phyloP scores from a whole-genome alignment of 345 rosid species.

The Zanthoxylum bungeanum region DNA sequence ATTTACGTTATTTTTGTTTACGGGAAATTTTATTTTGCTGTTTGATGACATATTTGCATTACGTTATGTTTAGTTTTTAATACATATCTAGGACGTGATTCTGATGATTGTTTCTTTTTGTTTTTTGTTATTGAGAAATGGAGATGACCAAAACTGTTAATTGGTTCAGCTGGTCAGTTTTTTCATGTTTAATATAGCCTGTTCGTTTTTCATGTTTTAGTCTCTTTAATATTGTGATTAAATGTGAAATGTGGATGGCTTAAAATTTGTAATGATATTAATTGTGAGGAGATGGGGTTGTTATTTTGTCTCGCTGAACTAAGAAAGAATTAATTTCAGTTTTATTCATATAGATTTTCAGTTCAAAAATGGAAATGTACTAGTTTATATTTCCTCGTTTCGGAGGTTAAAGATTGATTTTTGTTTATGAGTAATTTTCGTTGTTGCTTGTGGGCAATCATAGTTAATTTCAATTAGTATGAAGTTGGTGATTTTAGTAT shows the following conservation, averaged over 20 bases:
- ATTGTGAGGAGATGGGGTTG: not conserved
- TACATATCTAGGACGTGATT: not conserved
- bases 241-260: not conserved
- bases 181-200: not conserved
- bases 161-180: not conserved
- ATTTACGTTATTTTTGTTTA: not conserved
- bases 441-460: not conserved
- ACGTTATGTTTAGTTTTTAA: not conserved
- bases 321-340: not conserved
- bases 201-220: not conserved
- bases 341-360: not conserved
- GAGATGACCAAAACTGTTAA: not conserved
- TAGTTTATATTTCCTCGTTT: not conserved
- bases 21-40: not conserved
- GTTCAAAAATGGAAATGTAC: not conserved
- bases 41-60: not conserved
- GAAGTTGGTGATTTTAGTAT: constrained; percentile 69
- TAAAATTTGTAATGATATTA: not conserved
- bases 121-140: not conserved
- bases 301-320: not conserved
- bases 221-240: not conserved
- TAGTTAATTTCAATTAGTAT: too few relatives aligned
- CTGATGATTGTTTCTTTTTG: not conserved
- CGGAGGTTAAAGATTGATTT: not conserved
- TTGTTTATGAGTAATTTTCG: not conserved